Percentiles rank a stretch among this genome's conserved stretches.
phyloP scores from a whole-genome alignment of 2,329 filamentous ascomycete species.

The Penicillium sp. region DNA sequence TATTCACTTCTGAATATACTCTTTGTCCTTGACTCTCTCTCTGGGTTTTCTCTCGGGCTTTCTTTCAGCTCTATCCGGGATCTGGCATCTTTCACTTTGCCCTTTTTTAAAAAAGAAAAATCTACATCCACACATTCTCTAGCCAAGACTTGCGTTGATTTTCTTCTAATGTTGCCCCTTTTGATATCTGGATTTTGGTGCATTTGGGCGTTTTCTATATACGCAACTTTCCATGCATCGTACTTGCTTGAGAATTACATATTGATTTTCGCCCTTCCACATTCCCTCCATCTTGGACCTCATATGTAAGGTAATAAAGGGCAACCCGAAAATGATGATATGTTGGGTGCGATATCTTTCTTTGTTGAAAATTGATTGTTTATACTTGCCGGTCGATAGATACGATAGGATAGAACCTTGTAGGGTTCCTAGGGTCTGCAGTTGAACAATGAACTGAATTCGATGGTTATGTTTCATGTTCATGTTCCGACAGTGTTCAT shows the following conservation, averaged over 20 bases:
- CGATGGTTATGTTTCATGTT: not conserved
- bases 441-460: constrained; percentile 5
- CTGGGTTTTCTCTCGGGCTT: not conserved
- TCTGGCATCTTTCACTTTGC: constrained; percentile 8
- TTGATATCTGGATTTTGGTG: constrained; percentile 14
- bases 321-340: not conserved
- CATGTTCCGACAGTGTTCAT: not conserved
- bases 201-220: constrained; percentile 23
- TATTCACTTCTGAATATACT: not conserved
- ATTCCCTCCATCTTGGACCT: not conserved
- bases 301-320: not conserved
- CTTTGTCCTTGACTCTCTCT: not conserved
- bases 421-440: not conserved
- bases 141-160: not conserved
- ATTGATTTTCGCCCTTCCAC: constrained; percentile 16
- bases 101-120: not conserved
- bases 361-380: constrained; percentile 1
- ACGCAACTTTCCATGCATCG: constrained; percentile 10
- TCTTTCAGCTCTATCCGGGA: constrained; percentile 13
- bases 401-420: not conserved
- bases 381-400: not conserved
- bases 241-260: constrained; percentile 3
- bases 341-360: not conserved
- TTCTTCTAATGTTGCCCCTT: constrained; percentile 3
- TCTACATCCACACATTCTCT: constrained; percentile 5